Percentiles rank a stretch among this genome's conserved stretches.
These are phyloP conservation scores for Ogataea nonfermentans DNA, from an alignment of 805 yeast species.

Conservation along the genomic window DNA sequence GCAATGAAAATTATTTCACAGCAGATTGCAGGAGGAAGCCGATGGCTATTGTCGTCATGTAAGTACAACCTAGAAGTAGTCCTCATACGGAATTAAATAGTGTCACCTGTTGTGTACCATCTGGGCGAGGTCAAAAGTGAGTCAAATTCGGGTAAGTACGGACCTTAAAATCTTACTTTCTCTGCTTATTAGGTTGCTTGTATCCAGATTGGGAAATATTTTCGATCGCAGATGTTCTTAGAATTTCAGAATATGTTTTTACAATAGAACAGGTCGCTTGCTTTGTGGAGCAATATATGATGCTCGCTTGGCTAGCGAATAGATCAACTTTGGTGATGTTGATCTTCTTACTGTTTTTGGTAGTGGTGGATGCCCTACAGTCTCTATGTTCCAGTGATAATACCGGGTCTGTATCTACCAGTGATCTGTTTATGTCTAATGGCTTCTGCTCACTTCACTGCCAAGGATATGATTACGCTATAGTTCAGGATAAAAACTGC, in stretches of 20 bases:
- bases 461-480: constrained; percentile 40
- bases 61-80: too few species aligned
- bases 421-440: constrained; percentile 31
- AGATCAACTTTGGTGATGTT: not conserved
- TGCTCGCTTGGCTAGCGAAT: not conserved
- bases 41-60: not conserved
- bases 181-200: constrained; percentile 3
- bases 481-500: constrained; percentile 43
- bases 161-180: not conserved
- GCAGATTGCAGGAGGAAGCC: not conserved
- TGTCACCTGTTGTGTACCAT: too few species aligned
- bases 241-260: constrained; percentile 4
- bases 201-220: constrained; percentile 7
- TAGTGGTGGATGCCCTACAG: constrained; percentile 4
- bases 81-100: too few species aligned
- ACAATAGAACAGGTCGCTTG: constrained; percentile 6
- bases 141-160: too few species aligned
- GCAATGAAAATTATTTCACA: constrained; percentile 1
- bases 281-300: not conserved
- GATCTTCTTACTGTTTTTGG: constrained; percentile 2
- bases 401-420: constrained; percentile 22
- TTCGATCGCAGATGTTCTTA: constrained; percentile 8
- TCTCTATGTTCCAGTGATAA: constrained; percentile 30
- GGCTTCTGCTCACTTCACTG: constrained; percentile 46
- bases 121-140: too few species aligned